Evolutionary conservation across 306 rosid species (phyloP).

Genomic region (Vigna radiata): DNA sequence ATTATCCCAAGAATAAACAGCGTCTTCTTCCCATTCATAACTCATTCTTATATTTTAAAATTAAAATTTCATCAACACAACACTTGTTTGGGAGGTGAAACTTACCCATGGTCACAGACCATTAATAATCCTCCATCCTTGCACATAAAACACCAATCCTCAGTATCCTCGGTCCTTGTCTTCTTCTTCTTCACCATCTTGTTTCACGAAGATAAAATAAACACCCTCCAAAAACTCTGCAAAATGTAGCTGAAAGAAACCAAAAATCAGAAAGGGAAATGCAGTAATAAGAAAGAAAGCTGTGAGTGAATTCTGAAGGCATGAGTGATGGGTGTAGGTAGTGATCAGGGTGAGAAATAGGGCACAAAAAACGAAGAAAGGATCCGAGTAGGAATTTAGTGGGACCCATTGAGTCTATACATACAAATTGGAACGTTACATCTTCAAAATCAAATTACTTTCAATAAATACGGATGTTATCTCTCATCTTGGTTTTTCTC

Average conservation of each 20-base stretch:
- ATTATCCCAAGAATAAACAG: background rate
- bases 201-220: background rate
- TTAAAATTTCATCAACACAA: background rate
- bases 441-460: too few relatives aligned
- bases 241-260: slow-evolving; percentile 23
- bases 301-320: background rate
- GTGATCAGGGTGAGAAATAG: background rate
- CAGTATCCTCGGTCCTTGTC: slow-evolving; percentile 55
- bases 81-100: background rate
- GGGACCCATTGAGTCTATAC: background rate
- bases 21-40: background rate
- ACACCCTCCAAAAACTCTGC: background rate
- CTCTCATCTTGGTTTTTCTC: too few relatives aligned
- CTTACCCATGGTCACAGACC: slow-evolving; percentile 63
- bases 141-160: slow-evolving; percentile 65
- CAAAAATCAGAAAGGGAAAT: slow-evolving; percentile 5
- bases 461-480: too few relatives aligned
- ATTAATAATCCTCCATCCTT: slow-evolving; percentile 69
- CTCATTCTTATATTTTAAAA: background rate
- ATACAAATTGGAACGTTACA: background rate
- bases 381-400: background rate
- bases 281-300: background rate
- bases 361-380: background rate
- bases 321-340: background rate
- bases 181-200: slow-evolving; percentile 51